A percentile compares a stretch with the other conserved stretches of the same genome.
Evolutionary conservation across 169 alveolate species (phyloP).

Genomic region (Theileria orientalis): DNA sequence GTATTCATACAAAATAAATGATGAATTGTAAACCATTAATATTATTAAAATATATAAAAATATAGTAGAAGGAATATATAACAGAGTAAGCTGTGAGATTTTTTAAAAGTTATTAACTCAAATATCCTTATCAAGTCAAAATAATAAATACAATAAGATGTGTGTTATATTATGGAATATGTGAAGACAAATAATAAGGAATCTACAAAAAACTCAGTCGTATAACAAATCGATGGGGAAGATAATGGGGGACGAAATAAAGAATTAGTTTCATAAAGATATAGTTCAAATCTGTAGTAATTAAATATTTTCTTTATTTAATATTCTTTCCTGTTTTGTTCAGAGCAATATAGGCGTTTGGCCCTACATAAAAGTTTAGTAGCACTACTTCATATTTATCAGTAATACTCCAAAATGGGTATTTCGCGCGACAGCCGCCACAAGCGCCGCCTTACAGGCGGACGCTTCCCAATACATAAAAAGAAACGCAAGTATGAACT

Average conservation of each 20-base stretch:
- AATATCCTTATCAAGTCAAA: no score
- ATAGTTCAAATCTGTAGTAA: not conserved
- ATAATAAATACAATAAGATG: no score
- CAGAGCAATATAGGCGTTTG: not conserved
- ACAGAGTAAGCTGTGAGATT: no score
- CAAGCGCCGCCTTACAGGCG: slow-evolving; percentile 99
- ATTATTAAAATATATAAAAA: no score
- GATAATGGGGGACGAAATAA: not conserved
- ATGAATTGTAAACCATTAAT: no score
- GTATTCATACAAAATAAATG: no score
- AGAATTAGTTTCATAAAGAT: not conserved
- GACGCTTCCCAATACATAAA: slow-evolving; percentile 97
- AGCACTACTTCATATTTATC: not conserved
- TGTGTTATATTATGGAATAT: no score
- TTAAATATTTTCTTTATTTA: not conserved
- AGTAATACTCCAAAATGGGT: slow-evolving; percentile 87
- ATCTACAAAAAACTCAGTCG: no score
- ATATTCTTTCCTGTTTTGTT: not conserved
- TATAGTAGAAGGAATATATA: no score
- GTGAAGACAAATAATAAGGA: no score
- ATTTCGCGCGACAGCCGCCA: slow-evolving; percentile 98
- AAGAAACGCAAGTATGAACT: slow-evolving; percentile 98
- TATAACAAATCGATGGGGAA: not conserved
- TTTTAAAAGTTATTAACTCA: no score
- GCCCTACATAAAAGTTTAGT: not conserved